Evolutionary conservation across 2,329 filamentous ascomycete genomes (phyloP).

Genomic region (Diaporthe citrichinensis): DNA sequence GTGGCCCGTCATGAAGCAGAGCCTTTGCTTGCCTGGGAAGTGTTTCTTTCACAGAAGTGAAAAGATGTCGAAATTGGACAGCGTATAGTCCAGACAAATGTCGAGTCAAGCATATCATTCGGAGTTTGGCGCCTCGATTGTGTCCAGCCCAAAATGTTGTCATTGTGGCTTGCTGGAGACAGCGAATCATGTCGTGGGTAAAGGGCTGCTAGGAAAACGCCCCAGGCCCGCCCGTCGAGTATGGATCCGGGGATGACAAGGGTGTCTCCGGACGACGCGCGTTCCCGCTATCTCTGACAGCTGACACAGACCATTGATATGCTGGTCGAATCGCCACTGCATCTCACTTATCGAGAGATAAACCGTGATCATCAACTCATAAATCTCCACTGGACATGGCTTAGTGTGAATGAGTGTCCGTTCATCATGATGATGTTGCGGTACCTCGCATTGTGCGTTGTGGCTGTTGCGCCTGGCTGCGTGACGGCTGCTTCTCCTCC

Average conservation of each 20-base stretch:
- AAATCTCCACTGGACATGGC: background rate
- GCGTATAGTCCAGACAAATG: background rate
- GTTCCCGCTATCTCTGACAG: slow-evolving; percentile 7
- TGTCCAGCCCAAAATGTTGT: background rate
- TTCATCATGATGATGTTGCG: background rate
- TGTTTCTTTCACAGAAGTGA: too few relatives aligned
- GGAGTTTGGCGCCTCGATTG: background rate
- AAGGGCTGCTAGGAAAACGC: background rate
- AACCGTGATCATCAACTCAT: background rate
- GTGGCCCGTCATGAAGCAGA: too few relatives aligned
- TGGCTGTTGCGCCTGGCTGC: background rate
- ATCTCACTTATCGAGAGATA: background rate
- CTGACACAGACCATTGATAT: background rate
- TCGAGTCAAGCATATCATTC: background rate
- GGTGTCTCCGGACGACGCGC: background rate
- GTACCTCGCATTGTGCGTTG: background rate
- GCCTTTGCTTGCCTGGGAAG: too few relatives aligned
- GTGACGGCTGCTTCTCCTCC: slow-evolving; percentile 2
- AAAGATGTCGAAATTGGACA: background rate
- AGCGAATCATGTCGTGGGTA: background rate
- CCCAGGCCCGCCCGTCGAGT: background rate
- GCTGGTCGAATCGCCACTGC: background rate
- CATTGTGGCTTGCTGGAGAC: background rate
- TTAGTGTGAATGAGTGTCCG: background rate
- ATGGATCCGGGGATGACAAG: background rate